phyloP scores from a whole-genome alignment of 1,284 basidiomycete species.

The Afroboletus lepidellus region DNA sequence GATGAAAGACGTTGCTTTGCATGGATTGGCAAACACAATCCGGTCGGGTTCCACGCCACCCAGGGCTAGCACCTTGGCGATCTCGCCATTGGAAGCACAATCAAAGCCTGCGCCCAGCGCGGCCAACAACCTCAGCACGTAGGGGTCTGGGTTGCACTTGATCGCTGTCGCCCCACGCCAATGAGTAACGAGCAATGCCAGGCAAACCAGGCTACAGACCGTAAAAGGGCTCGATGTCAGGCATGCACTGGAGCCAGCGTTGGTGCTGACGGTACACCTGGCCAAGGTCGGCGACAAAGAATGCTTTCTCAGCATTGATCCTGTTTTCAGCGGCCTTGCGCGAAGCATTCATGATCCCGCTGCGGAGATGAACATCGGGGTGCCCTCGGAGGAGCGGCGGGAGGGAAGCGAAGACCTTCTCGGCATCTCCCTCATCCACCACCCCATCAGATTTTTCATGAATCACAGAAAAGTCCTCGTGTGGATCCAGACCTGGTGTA shows the following conservation, averaged over 20 bases:
- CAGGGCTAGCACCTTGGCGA: slow-evolving; percentile 76
- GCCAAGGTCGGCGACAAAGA: slow-evolving; percentile 94
- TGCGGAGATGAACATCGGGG: slow-evolving; percentile 67
- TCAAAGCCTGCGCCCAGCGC: slow-evolving; percentile 93
- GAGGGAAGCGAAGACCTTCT: slow-evolving; percentile 55
- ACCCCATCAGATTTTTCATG: slow-evolving; percentile 31
- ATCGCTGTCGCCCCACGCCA: slow-evolving; percentile 20
- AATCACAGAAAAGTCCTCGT: slow-evolving; percentile 27
- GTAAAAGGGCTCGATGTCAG: slow-evolving; percentile 90
- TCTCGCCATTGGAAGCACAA: slow-evolving; percentile 97
- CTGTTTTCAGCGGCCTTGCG: slow-evolving; percentile 49
- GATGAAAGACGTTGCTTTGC: slow-evolving; percentile 95
- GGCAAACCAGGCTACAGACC: slow-evolving; percentile 29
- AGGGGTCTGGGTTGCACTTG: slow-evolving; percentile 92
- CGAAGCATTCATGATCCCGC: slow-evolving; percentile 67
- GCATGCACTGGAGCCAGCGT: slow-evolving; percentile 81
- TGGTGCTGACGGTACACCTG: slow-evolving; percentile 86
- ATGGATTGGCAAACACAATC: slow-evolving; percentile 98
- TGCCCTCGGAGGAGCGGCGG: slow-evolving; percentile 68
- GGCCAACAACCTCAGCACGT: slow-evolving; percentile 88
- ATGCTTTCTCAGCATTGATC: slow-evolving; percentile 86
- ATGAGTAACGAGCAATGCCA: slow-evolving; percentile 23
- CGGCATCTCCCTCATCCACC: slow-evolving; percentile 30
- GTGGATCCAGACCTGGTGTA: slow-evolving; percentile 31
- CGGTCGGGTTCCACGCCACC: slow-evolving; percentile 70